phyloP scores from a whole-genome alignment of 2,329 filamentous ascomycete species.

The Fonsecaea multimorphosa region DNA sequence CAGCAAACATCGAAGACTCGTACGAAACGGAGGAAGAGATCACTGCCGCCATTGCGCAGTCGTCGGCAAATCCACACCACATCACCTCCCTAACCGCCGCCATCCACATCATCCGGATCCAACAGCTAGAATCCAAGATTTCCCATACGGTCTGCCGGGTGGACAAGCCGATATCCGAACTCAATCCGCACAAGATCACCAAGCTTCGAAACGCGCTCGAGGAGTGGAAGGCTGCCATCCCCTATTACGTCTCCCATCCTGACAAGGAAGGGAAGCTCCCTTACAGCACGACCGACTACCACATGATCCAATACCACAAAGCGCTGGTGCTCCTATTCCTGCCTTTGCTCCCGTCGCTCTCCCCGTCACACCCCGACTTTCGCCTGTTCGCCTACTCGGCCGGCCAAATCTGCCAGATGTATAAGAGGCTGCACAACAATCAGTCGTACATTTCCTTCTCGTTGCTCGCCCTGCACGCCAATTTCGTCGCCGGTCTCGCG shows the following conservation, averaged over 20 bases:
- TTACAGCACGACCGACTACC: constrained; percentile 5
- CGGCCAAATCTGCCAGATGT: constrained; percentile 10
- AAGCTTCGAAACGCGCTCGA: constrained; percentile 1
- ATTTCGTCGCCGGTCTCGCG: constrained; percentile 7
- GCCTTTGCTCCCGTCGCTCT: not conserved
- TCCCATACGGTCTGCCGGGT: constrained; percentile 1
- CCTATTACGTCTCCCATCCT: not conserved
- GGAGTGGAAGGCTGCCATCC: constrained; percentile 13
- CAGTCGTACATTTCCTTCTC: constrained; percentile 11
- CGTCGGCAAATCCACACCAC: not conserved
- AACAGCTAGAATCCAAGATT: constrained; percentile 6
- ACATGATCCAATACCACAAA: constrained; percentile 12
- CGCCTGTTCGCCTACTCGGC: constrained; percentile 9
- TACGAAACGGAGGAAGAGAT: constrained; percentile 7
- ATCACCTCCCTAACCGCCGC: constrained; percentile 3
- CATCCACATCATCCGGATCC: constrained; percentile 6
- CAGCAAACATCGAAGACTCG: constrained; percentile 11
- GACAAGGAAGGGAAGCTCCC: constrained; percentile 2
- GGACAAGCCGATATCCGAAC: constrained; percentile 1
- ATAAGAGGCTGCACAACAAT: constrained; percentile 11
- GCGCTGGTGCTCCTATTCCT: constrained; percentile 1
- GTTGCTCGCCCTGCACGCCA: constrained; percentile 13
- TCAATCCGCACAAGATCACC: constrained; percentile 7
- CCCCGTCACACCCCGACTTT: constrained; percentile 1
- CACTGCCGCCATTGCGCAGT: not conserved